Evolutionary conservation across 2,329 filamentous ascomycete genomes (phyloP).

Genomic region (Aschersonia sp.): DNA sequence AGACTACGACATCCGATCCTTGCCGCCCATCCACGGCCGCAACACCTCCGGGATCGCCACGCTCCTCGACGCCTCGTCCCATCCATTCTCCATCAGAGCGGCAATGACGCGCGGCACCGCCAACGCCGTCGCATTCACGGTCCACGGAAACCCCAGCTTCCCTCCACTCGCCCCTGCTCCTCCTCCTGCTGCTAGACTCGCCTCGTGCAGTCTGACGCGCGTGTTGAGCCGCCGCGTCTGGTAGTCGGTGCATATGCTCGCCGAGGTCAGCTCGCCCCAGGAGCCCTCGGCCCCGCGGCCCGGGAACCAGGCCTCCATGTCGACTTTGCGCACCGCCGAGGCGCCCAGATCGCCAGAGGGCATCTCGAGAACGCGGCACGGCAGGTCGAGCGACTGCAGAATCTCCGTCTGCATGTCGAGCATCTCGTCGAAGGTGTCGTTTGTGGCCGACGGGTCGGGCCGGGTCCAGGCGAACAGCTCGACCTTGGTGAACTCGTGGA

Average conservation of each 20-base stretch:
- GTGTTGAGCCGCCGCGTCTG: slow-evolving; percentile 75
- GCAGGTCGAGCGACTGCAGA: slow-evolving; percentile 58
- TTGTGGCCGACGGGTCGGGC: slow-evolving; percentile 33
- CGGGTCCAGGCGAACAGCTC: slow-evolving; percentile 91
- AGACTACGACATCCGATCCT: slow-evolving; percentile 20
- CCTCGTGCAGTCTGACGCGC: slow-evolving; percentile 37
- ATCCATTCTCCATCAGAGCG: slow-evolving; percentile 80
- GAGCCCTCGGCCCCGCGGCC: slow-evolving; percentile 49
- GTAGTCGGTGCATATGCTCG: slow-evolving; percentile 89
- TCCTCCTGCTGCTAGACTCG: too few relatives aligned
- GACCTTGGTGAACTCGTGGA: slow-evolving; percentile 97
- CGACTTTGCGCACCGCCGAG: slow-evolving; percentile 70
- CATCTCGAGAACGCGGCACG: slow-evolving; percentile 88
- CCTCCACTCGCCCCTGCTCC: slow-evolving; percentile 3
- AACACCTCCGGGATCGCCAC: slow-evolving; percentile 69
- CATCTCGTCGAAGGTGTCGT: slow-evolving; percentile 67
- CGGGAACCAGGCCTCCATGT: slow-evolving; percentile 92
- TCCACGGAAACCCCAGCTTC: slow-evolving; percentile 64
- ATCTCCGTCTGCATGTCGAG: slow-evolving; percentile 78
- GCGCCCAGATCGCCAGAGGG: slow-evolving; percentile 78
- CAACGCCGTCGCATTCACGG: slow-evolving; percentile 85
- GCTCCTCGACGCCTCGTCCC: slow-evolving; percentile 52
- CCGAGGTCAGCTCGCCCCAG: slow-evolving; percentile 88
- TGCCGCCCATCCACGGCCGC: slow-evolving; percentile 70
- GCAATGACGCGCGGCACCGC: slow-evolving; percentile 83